Evolutionary conservation across 164 flowering plant species (phyloP), one percentile per base, ranked within the genome.

Genomic region (Stephania japonica): DNA sequence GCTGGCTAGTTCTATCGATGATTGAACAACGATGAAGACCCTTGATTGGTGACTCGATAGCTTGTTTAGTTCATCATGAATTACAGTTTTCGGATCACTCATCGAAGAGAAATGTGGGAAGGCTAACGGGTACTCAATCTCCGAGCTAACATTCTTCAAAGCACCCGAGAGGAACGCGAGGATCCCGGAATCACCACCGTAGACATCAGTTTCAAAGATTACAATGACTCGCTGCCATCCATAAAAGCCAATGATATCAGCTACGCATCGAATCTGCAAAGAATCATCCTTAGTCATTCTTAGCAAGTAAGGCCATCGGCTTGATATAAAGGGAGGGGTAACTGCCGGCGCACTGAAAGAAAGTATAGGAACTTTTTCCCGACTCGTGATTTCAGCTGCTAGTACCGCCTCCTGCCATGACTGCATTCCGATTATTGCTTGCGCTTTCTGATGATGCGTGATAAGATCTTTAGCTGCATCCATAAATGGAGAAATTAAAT

Each of bases 371-470:
- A 87, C 81, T 72, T 82, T 75, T 68, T 82, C 73, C 71, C n/a
- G 67, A 62, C 68, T 77, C 72, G 86, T 87, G 3, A 84, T 67
- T 26, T 83, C 75, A 5, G 87, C 87, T 3, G 83, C 84, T 23
- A 86, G 42, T 10, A 82, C 80, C 44, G 86, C 80, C 72, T 86
- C 84, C 43, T 81, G 74, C 91, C 87, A 86, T 65, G 78, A 68
- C 14, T 82, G 78, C 79, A 76, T 76, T 32, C 84, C 84, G 12
- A 85, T 23, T 10, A 86, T 81, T 72, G 72, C 83, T 38, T 76
- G 41, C 14, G 72, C 82, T 38, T 73, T 12, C 5, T 77, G 59
- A 24, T 81, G n/a, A n/a, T n/a, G 76, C 61, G 74, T 63, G 1
- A 84, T 84, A 62, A 84, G 68, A 13, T 76, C 67, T 64, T 80